These are phyloP conservation scores for Cladosporium velox DNA, from an alignment of 2,329 filamentous ascomycete genomes.

Conservation along the genomic window DNA sequence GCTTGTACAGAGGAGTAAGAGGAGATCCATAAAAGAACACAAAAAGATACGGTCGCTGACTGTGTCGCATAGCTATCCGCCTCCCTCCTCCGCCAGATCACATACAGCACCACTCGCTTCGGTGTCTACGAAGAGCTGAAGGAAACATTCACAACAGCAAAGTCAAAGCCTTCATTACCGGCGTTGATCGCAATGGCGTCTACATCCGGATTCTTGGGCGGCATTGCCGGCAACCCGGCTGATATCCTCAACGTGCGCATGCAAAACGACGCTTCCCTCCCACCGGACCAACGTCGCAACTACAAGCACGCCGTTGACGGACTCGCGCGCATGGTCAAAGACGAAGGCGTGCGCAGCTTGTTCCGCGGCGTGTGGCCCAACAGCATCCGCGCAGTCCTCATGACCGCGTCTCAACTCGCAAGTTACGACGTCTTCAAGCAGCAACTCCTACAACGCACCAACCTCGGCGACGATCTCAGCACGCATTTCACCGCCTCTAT, in stretches of 20 bases:
- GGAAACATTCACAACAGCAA: conserved; percentile 59
- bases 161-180: conserved; percentile 64
- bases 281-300: conserved; percentile 72
- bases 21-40: not conserved
- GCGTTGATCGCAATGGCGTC: conserved; percentile 77
- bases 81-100: conserved; percentile 84
- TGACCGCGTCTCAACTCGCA: conserved; percentile 82
- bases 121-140: conserved; percentile 96
- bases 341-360: conserved; percentile 73
- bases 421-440: conserved; percentile 83
- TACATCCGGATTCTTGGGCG: conserved; percentile 82
- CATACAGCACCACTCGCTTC: conserved; percentile 95
- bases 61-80: conserved; percentile 67
- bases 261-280: conserved; percentile 87
- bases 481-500: conserved; percentile 80
- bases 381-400: conserved; percentile 75
- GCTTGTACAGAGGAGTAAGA: conserved; percentile 78
- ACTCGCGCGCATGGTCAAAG: conserved; percentile 78
- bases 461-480: conserved; percentile 65
- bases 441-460: conserved; percentile 65
- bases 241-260: conserved; percentile 98
- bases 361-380: conserved; percentile 89
- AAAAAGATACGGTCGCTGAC: conserved; percentile 7
- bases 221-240: conserved; percentile 87
- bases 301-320: conserved; percentile 90